A percentile compares a stretch with the other conserved stretches of the same genome.
Conservation (phyloP, 352 stramenopile genomes). For the Globisporangium alternatum region DNA sequence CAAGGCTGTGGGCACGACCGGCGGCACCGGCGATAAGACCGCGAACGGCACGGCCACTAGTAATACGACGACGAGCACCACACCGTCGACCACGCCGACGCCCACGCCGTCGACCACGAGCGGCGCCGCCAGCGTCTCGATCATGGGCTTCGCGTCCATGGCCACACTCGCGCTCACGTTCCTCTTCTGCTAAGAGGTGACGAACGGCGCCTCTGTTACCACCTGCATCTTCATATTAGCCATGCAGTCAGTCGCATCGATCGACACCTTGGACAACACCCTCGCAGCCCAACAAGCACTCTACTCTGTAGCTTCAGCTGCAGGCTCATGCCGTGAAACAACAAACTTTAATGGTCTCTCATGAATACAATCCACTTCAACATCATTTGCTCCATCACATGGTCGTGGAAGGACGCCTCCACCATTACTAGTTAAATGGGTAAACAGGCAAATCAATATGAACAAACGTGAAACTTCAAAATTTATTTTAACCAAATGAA, state of each 20-base stretch:
- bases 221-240: slow-evolving; percentile 6
- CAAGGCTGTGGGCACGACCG: slow-evolving; percentile 21
- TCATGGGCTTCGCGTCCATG: slow-evolving; percentile 1
- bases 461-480: too few relatives aligned
- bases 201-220: neutral
- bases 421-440: too few relatives aligned
- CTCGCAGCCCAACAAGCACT: neutral
- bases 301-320: neutral
- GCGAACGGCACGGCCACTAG: slow-evolving; percentile 22
- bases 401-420: too few relatives aligned
- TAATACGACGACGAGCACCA: slow-evolving; percentile 6
- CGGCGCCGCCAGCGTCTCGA: slow-evolving; percentile 13
- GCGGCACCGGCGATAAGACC: slow-evolving; percentile 25
- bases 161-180: slow-evolving; percentile 8
- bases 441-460: too few relatives aligned
- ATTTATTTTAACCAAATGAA: too few relatives aligned
- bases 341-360: slow-evolving; percentile 5
- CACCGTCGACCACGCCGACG: slow-evolving; percentile 3
- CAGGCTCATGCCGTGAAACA: neutral
- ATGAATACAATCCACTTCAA: neutral
- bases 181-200: slow-evolving; percentile 3
- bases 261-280: neutral
- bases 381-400: neutral
- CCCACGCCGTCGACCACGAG: slow-evolving; percentile 11
- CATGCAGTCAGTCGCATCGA: neutral